Evolutionary conservation across 78 protist species (phyloP).

Genomic region (Dictyostelium intermedium): DNA sequence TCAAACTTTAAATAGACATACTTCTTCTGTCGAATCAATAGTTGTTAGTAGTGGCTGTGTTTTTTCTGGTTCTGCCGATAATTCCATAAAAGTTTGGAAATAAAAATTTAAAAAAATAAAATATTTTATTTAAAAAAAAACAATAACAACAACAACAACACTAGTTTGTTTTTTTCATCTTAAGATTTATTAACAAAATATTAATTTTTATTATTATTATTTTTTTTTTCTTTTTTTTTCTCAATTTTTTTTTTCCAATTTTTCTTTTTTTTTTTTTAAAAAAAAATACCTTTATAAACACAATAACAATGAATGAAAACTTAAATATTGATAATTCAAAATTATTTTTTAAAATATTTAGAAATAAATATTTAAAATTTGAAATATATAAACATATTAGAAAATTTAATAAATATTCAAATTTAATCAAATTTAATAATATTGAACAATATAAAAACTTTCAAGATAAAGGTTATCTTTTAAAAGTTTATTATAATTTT

Average conservation of each 20-base stretch:
- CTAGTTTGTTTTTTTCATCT: no score
- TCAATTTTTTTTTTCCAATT: no score
- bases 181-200: no score
- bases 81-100: slow-evolving; percentile 79
- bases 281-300: no score
- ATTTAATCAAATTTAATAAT: no score
- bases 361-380: neutral
- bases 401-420: no score
- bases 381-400: no score
- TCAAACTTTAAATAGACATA: slow-evolving; percentile 80
- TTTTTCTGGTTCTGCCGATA: slow-evolving; percentile 83
- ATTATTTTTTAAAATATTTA: no score
- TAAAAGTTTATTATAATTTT: neutral
- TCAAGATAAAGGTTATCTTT: neutral
- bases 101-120: neutral
- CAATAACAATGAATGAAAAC: no score
- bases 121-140: neutral
- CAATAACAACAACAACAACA: neutral
- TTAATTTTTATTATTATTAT: no score
- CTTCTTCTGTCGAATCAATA: slow-evolving; percentile 70
- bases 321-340: neutral
- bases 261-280: no score
- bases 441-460: neutral
- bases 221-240: no score
- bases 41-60: slow-evolving; percentile 30